Percentiles rank a stretch among this genome's conserved stretches.
phyloP scores from a whole-genome alignment of 2,329 filamentous ascomycete genomes.

The Thelonectria olida region DNA sequence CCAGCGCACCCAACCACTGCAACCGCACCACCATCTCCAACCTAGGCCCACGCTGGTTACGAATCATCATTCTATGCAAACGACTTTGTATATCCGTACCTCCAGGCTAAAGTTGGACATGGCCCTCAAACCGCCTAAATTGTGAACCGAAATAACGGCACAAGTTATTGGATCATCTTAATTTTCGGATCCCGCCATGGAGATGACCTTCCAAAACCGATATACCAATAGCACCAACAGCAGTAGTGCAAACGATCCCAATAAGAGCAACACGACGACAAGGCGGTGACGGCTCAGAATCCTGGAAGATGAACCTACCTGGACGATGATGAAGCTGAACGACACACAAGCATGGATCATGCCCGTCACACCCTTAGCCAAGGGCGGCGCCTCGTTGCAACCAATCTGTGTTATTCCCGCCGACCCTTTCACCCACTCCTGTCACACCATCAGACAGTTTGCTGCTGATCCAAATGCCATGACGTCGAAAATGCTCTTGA shows the following conservation, averaged over 20 bases:
- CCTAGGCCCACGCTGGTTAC: neutral
- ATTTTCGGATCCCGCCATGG: neutral
- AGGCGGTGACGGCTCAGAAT: slow-evolving; percentile 16
- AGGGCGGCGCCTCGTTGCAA: slow-evolving; percentile 11
- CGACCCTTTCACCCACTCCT: slow-evolving; percentile 19
- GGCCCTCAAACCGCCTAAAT: neutral
- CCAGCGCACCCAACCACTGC: too few relatives aligned
- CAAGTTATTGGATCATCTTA: neutral
- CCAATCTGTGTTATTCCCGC: slow-evolving; percentile 40
- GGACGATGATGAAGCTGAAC: neutral
- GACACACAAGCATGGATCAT: slow-evolving; percentile 15
- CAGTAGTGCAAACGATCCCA: neutral
- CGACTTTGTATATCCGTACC: neutral
- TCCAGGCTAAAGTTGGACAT: neutral
- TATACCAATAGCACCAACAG: neutral
- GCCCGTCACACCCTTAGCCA: slow-evolving; percentile 25
- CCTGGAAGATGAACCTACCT: neutral
- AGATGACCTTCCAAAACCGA: neutral
- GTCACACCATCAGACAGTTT: slow-evolving; percentile 34
- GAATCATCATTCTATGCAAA: neutral
- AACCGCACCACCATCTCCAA: neutral
- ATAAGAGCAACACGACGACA: neutral
- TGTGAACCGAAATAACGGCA: neutral
- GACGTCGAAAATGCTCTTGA: slow-evolving; percentile 33
- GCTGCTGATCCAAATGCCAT: slow-evolving; percentile 35